Percentiles rank a stretch among this genome's conserved stretches.
Evolutionary conservation across 2,329 filamentous ascomycete genomes (phyloP).

Genomic region (Diaporthe citri): DNA sequence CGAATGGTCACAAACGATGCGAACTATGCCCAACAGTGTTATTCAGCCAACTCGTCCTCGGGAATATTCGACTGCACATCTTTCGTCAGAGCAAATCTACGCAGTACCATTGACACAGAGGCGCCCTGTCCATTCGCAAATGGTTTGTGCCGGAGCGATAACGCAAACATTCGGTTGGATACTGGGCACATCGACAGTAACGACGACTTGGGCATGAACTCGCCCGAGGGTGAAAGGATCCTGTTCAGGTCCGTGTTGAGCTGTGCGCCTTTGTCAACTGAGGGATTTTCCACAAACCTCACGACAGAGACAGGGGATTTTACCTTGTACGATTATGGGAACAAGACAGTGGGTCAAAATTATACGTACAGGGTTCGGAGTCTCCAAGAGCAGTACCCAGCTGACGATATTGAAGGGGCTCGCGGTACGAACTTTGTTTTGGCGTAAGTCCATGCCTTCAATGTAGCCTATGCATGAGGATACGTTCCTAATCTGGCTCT

Average conservation of each 20-base stretch:
- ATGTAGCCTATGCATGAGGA: neutral
- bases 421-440: neutral
- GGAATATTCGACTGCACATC: conserved; percentile 19
- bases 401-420: neutral
- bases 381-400: neutral
- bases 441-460: neutral
- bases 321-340: conserved; percentile 34
- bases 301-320: neutral
- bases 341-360: neutral
- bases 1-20: neutral
- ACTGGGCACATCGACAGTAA: conserved; percentile 42
- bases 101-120: conserved; percentile 4
- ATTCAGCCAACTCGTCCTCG: conserved; percentile 27
- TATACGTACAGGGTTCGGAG: conserved; percentile 20
- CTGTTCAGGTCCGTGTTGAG: conserved; percentile 5
- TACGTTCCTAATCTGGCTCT: neutral
- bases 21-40: conserved; percentile 42
- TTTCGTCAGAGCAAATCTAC: neutral
- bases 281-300: neutral
- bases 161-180: conserved; percentile 37
- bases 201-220: conserved; percentile 44
- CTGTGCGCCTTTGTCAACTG: conserved; percentile 32
- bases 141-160: conserved; percentile 33
- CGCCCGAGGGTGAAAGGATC: conserved; percentile 38
- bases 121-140: conserved; percentile 42